These are phyloP conservation scores for Fusarium subtropicale DNA, from an alignment of 2,329 filamentous ascomycete species.

Conservation along the genomic window DNA sequence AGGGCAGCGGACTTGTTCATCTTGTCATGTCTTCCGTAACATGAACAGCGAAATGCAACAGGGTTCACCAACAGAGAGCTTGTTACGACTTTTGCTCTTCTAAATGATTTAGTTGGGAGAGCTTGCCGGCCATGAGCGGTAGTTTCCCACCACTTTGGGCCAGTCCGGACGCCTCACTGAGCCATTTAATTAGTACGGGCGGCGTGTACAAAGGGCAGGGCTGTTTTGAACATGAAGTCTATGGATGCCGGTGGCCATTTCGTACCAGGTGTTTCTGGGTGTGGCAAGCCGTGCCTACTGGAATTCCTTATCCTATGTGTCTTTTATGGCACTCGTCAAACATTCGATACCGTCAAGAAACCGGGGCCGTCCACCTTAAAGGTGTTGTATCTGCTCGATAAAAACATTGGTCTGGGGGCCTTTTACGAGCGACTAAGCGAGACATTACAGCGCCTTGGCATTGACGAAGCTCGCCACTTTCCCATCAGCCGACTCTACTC, in stretches of 20 bases:
- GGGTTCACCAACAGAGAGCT: too few species aligned
- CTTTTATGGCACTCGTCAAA: neutral
- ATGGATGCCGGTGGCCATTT: neutral
- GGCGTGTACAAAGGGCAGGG: too few species aligned
- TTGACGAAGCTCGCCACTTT: neutral
- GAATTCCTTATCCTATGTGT: neutral
- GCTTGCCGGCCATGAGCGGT: too few species aligned
- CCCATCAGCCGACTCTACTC: neutral
- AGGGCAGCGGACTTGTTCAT: too few species aligned
- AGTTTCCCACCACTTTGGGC: too few species aligned
- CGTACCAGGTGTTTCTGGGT: neutral
- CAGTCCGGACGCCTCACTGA: too few species aligned
- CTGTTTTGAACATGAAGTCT: neutral
- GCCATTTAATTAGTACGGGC: too few species aligned
- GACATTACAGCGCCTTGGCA: neutral
- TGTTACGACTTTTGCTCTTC: too few species aligned
- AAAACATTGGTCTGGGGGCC: neutral
- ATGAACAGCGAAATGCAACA: neutral
- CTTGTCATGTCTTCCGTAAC: neutral
- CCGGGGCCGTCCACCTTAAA: neutral
- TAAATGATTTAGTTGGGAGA: too few species aligned
- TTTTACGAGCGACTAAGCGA: neutral
- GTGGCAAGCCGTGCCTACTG: neutral
- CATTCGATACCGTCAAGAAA: neutral
- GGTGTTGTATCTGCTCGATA: neutral